phyloP scores from a whole-genome alignment of 2,329 filamentous ascomycete species.

The Pseudogymnoascus pannorum region DNA sequence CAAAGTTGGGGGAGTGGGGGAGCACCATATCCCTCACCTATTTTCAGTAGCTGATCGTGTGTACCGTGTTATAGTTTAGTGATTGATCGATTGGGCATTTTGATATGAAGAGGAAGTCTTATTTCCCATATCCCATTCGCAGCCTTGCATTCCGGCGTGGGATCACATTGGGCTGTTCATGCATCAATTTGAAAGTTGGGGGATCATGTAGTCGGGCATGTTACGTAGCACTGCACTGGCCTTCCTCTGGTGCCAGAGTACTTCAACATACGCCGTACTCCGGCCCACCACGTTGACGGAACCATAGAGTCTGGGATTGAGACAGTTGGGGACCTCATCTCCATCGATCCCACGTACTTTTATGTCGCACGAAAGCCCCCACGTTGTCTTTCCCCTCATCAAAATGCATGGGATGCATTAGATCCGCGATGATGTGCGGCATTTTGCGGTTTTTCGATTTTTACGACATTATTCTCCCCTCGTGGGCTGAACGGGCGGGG shows the following conservation, averaged over 20 bases:
- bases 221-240: background rate
- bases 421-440: background rate
- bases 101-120: background rate
- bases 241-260: background rate
- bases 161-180: background rate
- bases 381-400: background rate
- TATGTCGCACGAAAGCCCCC: background rate
- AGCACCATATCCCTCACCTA: too few species aligned
- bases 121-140: background rate
- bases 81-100: too few species aligned
- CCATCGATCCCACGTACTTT: background rate
- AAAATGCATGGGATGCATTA: background rate
- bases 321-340: background rate
- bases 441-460: background rate
- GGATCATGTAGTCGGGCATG: background rate
- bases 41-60: background rate
- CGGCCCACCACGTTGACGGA: background rate
- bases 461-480: background rate
- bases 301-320: too few species aligned
- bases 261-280: background rate
- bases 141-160: background rate
- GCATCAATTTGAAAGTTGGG: background rate
- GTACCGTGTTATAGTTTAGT: too few species aligned
- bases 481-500: background rate
- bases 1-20: too few species aligned